Evolutionary conservation across 2,329 filamentous ascomycete species (phyloP), one percentile per base, ranked within the genome.

Genomic region (Metarhizium rileyi): DNA sequence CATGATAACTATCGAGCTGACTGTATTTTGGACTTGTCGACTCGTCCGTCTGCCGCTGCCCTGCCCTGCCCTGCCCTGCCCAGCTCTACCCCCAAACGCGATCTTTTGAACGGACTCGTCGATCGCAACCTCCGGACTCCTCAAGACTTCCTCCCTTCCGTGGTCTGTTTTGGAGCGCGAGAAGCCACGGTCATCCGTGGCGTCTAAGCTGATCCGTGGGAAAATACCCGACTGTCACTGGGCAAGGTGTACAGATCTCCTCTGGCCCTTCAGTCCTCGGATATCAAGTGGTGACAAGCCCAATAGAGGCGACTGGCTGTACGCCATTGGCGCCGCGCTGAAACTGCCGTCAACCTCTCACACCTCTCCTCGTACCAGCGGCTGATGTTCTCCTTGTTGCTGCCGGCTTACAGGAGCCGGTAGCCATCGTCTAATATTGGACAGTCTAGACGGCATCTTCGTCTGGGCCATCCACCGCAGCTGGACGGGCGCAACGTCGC

Each of bases 401-500:
- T n/a, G n/a, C n/a, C n/a, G n/a, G 28, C 28, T 33, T 33, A 12
- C 28, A 6, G 10, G 27, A 10, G 27, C 28, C 10, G 9, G 28
- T n/a, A 3, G 28, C 28, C 28, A 12, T 8, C 28, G 10, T 33
- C n/a, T 12, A 33, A 33, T 33, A 33, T 33, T 6, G 10, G 14
- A 33, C 14, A 33, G 28, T 12, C 28, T 12, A 33, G 28, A 33
- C 28, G 28, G 10, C 28, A 33, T 8, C 3, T 12, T 33, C 28
- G 28, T 33, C 28, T 33, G 14, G 9, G 4, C 9, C 28, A 33
- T 12, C 10, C 10, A n/a, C n/a, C n/a, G n/a, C 28, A 33, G 28
- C 28, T 33, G 9, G 36, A 54, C 52, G 1, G 52, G 52, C 14
- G 52, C 50, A 38, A 54, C 50, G 8, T 50, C 52, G 27, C 52